Evolutionary conservation across 345 rosid genomes (phyloP).

Genomic region (Arabis hirsuta): DNA sequence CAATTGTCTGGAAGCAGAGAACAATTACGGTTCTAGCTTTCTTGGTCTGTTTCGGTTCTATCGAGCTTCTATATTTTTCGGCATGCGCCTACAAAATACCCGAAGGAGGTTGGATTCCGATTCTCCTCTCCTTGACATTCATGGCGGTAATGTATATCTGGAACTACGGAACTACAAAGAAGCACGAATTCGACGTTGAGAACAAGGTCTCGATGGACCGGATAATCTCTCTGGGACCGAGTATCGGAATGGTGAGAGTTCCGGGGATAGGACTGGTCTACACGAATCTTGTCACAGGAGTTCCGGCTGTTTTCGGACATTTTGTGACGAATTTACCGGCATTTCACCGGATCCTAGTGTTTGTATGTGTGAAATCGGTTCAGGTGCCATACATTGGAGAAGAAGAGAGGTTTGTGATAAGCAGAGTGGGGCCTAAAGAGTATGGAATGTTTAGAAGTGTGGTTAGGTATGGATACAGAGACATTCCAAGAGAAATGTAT

Average conservation of each 20-base stretch:
- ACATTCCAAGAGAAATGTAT: constrained; percentile 69
- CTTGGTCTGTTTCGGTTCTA: constrained; percentile 60
- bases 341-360: constrained; percentile 75
- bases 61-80: constrained; percentile 74
- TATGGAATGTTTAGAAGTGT: constrained; percentile 84
- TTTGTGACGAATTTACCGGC: constrained; percentile 84
- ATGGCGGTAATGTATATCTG: constrained; percentile 73
- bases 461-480: constrained; percentile 84
- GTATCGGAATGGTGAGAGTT: constrained; percentile 83
- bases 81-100: constrained; percentile 68
- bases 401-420: constrained; percentile 67
- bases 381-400: constrained; percentile 72
- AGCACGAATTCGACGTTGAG: constrained; percentile 72
- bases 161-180: constrained; percentile 85
- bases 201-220: constrained; percentile 79
- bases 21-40: constrained; percentile 50
- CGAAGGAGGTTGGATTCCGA: constrained; percentile 86
- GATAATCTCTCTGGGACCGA: constrained; percentile 68
- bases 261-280: constrained; percentile 86
- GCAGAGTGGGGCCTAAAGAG: constrained; percentile 75
- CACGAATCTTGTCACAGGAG: constrained; percentile 68
- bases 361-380: constrained; percentile 78
- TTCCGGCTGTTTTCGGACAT: constrained; percentile 86
- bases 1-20: constrained; percentile 69
- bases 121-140: constrained; percentile 59